phyloP scores from a whole-genome alignment of 176 grass and related monocot genomes.

The Triticum monococcum region DNA sequence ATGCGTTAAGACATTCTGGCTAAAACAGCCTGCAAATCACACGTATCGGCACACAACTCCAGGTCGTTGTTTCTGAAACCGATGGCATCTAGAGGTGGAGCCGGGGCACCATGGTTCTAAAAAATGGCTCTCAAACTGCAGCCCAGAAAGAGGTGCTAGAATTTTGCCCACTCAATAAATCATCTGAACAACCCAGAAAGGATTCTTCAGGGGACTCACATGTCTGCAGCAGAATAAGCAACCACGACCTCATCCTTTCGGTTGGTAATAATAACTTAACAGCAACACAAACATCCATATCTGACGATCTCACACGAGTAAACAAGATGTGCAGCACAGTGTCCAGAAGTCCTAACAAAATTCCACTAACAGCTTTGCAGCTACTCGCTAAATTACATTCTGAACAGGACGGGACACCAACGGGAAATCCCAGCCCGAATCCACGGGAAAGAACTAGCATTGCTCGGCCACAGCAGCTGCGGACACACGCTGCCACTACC shows the following conservation, averaged over 20 bases:
- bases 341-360: background rate
- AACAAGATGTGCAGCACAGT: background rate
- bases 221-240: background rate
- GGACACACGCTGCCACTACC: background rate
- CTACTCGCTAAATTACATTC: background rate
- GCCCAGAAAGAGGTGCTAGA: background rate
- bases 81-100: too few species aligned
- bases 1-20: too few species aligned
- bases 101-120: too few species aligned
- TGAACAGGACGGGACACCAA: background rate
- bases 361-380: background rate
- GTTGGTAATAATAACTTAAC: too few species aligned
- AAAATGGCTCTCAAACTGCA: too few species aligned
- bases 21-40: too few species aligned
- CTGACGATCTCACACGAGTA: background rate
- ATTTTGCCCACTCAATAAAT: background rate
- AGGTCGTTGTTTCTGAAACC: too few species aligned
- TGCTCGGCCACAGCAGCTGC: background rate
- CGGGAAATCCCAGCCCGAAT: background rate
- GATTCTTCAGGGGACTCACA: background rate
- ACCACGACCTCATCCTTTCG: background rate
- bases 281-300: too few species aligned
- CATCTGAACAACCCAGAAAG: background rate
- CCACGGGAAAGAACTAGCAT: background rate
- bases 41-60: too few species aligned